Conservation (phyloP, 371 early-diverging fungal species). For the Mortierella sp. region DNA sequence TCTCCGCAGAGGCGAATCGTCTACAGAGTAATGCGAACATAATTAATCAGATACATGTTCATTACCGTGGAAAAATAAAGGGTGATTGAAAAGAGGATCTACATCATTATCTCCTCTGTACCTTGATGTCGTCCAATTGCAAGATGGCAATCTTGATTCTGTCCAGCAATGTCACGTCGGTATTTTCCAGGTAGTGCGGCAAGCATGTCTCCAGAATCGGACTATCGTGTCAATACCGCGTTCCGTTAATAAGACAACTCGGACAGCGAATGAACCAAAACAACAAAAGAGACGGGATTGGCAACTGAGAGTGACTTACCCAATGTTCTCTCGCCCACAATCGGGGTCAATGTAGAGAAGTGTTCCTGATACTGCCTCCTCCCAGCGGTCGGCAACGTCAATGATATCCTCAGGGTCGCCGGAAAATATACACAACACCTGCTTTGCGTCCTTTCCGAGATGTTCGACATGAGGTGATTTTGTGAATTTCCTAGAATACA, state of each 20-base stretch:
- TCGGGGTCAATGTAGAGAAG: slow-evolving; percentile 38
- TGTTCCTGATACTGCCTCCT: slow-evolving; percentile 46
- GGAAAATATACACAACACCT: slow-evolving; percentile 24
- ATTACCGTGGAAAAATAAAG: neutral
- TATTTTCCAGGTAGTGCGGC: slow-evolving; percentile 20
- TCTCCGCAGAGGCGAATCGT: slow-evolving; percentile 43
- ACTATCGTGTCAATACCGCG: no score
- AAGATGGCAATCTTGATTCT: slow-evolving; percentile 42
- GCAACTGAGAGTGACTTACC: slow-evolving; percentile 13
- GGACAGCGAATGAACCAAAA: no score
- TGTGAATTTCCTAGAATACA: slow-evolving; percentile 29
- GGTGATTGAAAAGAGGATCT: neutral
- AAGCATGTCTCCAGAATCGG: slow-evolving; percentile 29
- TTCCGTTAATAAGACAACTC: no score
- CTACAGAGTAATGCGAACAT: neutral
- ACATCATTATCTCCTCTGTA: neutral
- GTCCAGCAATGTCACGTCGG: slow-evolving; percentile 22
- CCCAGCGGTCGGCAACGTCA: slow-evolving; percentile 34
- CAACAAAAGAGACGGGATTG: no score
- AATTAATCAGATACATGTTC: neutral
- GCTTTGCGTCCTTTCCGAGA: slow-evolving; percentile 25
- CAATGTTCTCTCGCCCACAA: slow-evolving; percentile 27
- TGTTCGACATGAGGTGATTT: slow-evolving; percentile 16
- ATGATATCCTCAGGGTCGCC: slow-evolving; percentile 39
- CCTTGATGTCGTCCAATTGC: slow-evolving; percentile 51